Evolutionary conservation across 1,284 basidiomycete species (phyloP).

Genomic region (Golubevia pallescens): DNA sequence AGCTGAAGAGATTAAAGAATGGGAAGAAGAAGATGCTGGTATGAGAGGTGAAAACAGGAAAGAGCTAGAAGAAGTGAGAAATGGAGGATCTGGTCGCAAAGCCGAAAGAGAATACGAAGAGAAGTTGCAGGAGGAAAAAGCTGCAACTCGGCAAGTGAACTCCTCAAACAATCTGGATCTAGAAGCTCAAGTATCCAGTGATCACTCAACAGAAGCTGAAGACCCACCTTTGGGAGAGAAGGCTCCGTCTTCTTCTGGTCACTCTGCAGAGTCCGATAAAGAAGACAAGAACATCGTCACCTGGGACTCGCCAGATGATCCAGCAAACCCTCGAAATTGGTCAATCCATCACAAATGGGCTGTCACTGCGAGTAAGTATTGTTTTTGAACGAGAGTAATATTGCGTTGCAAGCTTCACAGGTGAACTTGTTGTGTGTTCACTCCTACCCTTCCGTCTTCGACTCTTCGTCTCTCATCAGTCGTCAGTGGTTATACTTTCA

Average conservation of each 20-base stretch:
- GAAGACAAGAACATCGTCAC: conserved; percentile 66
- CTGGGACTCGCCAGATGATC: conserved; percentile 73
- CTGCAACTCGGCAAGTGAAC: not conserved
- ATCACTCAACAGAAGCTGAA: not conserved
- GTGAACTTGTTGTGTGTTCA: too few species aligned
- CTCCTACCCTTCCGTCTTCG: too few species aligned
- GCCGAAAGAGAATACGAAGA: not conserved
- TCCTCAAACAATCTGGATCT: not conserved
- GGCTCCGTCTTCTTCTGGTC: not conserved
- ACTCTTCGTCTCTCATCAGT: conserved; percentile 3
- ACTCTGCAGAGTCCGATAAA: too few species aligned
- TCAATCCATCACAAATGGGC: conserved; percentile 71
- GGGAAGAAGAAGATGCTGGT: not conserved
- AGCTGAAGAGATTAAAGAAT: not conserved
- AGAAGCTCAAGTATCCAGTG: not conserved
- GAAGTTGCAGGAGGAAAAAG: not conserved
- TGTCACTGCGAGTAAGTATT: conserved; percentile 65
- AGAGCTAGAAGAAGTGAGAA: not conserved
- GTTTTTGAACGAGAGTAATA: too few species aligned
- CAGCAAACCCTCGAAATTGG: conserved; percentile 76
- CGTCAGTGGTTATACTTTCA: conserved; percentile 43
- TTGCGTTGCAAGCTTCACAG: too few species aligned
- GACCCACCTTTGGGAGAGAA: not conserved
- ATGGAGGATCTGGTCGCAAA: not conserved
- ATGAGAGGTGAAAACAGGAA: not conserved